These are phyloP conservation scores for Penicillium cosmopolitanum DNA, from an alignment of 495 filamentous ascomycete species.

Conservation along the genomic window DNA sequence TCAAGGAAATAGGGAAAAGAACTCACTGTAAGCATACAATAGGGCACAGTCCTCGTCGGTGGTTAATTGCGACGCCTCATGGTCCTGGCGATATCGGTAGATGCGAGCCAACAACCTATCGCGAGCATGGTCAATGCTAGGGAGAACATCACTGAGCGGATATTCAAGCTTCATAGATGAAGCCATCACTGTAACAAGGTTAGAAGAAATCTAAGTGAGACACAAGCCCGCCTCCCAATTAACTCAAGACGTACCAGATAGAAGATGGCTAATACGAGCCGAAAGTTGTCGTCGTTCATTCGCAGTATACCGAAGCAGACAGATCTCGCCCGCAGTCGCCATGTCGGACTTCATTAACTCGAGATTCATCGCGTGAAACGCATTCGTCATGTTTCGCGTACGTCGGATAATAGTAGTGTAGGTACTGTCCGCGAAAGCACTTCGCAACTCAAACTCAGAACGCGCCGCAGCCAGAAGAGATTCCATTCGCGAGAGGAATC, in stretches of 20 bases:
- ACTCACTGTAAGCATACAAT: conserved; percentile 72
- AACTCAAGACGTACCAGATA: conserved; percentile 62
- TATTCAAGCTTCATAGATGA: conserved; percentile 93
- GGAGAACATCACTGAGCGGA: conserved; percentile 83
- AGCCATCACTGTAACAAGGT: conserved; percentile 67
- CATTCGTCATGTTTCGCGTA: conserved; percentile 82
- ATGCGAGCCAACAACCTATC: conserved; percentile 89
- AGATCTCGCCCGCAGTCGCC: conserved; percentile 77
- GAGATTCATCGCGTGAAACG: conserved; percentile 94
- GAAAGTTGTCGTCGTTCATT: conserved; percentile 80
- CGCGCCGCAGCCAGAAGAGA: conserved; percentile 70
- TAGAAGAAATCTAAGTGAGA: conserved; percentile 5
- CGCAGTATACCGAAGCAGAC: conserved; percentile 76
- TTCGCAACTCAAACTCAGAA: conserved; percentile 81
- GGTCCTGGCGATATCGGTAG: conserved; percentile 77
- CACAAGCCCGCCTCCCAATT: not conserved
- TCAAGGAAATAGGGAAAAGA: not conserved
- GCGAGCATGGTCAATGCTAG: conserved; percentile 75
- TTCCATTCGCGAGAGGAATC: conserved; percentile 67
- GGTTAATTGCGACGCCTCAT: conserved; percentile 52
- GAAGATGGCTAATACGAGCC: conserved; percentile 86
- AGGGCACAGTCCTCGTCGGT: conserved; percentile 72
- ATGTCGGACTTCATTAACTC: conserved; percentile 80
- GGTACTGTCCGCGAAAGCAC: conserved; percentile 74
- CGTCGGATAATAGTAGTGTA: conserved; percentile 75